Evolutionary conservation across 1,284 basidiomycete genomes (phyloP).

Genomic region (Pisolithus thermaeus): DNA sequence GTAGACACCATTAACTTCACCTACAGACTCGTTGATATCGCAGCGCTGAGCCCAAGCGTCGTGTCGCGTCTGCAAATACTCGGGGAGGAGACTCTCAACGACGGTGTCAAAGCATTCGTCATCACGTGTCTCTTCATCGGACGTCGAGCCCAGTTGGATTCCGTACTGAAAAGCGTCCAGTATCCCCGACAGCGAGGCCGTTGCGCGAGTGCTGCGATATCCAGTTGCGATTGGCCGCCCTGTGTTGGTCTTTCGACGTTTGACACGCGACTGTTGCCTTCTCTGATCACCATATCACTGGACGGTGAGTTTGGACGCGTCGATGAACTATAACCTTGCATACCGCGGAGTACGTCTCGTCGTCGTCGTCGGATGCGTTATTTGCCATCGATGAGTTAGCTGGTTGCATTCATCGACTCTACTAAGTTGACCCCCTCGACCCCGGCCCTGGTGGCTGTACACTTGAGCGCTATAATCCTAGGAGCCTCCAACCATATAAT

Average conservation of each 20-base stretch:
- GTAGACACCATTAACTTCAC: neutral
- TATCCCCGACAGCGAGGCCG: conserved; percentile 15
- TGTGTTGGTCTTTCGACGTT: conserved; percentile 23
- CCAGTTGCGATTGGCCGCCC: conserved; percentile 9
- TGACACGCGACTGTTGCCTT: conserved; percentile 12
- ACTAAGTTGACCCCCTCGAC: too few relatives aligned
- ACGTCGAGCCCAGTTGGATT: neutral
- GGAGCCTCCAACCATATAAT: too few relatives aligned
- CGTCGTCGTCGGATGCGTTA: conserved; percentile 14
- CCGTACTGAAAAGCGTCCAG: conserved; percentile 15
- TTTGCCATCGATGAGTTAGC: too few relatives aligned
- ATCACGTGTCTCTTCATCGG: neutral
- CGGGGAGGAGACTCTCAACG: conserved; percentile 20
- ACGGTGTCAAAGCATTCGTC: conserved; percentile 19
- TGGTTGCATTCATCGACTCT: too few relatives aligned
- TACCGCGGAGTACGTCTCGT: conserved; percentile 20
- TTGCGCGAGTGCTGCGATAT: conserved; percentile 11
- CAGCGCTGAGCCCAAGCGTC: conserved; percentile 6
- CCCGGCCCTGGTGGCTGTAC: too few relatives aligned
- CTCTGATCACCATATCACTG: neutral
- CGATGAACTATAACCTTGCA: neutral
- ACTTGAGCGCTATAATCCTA: too few relatives aligned
- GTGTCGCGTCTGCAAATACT: conserved; percentile 19
- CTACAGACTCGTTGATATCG: too few relatives aligned
- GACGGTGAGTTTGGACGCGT: too few relatives aligned